Evolutionary conservation across 768 basidiomycete species (phyloP), one percentile per base, ranked within the genome.

Genomic region (Russula sp.): DNA sequence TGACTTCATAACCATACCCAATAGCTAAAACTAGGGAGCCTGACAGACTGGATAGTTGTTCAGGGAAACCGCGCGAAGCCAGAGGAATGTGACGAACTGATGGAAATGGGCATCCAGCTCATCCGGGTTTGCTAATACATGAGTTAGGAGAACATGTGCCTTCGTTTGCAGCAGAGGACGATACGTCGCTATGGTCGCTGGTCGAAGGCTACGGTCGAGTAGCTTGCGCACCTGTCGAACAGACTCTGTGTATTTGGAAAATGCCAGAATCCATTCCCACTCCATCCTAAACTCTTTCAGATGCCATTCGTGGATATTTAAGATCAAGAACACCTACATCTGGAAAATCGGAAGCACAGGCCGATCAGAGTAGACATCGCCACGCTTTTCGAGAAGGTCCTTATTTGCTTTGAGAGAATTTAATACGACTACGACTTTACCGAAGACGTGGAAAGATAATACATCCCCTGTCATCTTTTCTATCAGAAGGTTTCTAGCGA

Each of bases 311-410:
- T 10, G 20, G 18, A 50, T 16, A 16, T 7, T 34, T 10, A 22
- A 13, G 5, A 0, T 8, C 10, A 13, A 32, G 18, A 30, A 16
- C 30, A 49, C 46, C 2, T 40, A 63, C 65, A 66, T 63, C 16
- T 66, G 52, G 11, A 11, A 18, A 16, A 64, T 22, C 0, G 62
- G 42, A 8, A 59, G 16, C 18, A 11, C 30, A 26, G 62, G 52
- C 0, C 66, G 58, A 42, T 57, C 62, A 16, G 57, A 64, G 22
- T 52, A 67, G 5, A 55, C 81, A n/a, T 78, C 69, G 58, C 83
- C 79, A 56, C 82, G 77, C 69, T 78, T 83, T 48, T 84, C 83
- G 30, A 86, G 74, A 24, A 86, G 72, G 58, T 80, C 82, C 11
- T 76, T 75, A 38, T 78, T 76, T 7, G 76, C 78, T 63, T 79